phyloP scores from a whole-genome alignment of 208 protist genomes.

The Crithidia acanthocephali region DNA sequence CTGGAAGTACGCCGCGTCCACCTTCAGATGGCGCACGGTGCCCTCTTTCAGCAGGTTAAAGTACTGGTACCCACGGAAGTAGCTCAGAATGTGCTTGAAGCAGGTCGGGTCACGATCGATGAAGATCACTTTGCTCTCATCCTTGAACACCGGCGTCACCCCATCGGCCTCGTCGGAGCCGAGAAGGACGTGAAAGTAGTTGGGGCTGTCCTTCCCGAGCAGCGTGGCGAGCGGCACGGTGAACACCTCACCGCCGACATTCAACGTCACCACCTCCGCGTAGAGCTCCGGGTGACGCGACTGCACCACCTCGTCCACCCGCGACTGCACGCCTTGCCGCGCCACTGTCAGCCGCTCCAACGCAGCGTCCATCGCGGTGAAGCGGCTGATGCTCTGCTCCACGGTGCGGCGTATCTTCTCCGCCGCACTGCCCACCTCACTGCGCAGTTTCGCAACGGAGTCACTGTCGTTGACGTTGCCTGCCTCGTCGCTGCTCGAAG shows the following conservation, averaged over 20 bases:
- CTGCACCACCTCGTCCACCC: conserved; percentile 26
- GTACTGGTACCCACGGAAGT: conserved; percentile 81
- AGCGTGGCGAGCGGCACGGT: conserved; percentile 69
- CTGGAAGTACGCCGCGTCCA: conserved; percentile 84
- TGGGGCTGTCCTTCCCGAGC: conserved; percentile 36
- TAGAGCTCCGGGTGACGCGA: conserved; percentile 14
- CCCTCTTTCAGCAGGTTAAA: conserved; percentile 75
- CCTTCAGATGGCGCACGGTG: conserved; percentile 57
- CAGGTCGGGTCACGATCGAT: conserved; percentile 86
- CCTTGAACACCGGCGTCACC: conserved; percentile 44
- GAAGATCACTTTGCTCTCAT: conserved; percentile 68
- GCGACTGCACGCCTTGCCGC: conserved; percentile 24
- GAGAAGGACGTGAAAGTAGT: conserved; percentile 48
- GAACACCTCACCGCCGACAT: conserved; percentile 86
- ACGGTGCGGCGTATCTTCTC: conserved; percentile 29
- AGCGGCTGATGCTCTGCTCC: conserved; percentile 24
- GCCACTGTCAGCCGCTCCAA: conserved; percentile 24
- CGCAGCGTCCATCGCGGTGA: conserved; percentile 25
- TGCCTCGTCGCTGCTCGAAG: conserved; percentile 11
- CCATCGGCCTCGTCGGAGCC: conserved; percentile 9
- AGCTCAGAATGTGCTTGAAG: conserved; percentile 85
- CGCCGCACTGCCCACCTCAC: conserved; percentile 14
- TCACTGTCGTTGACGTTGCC: conserved; percentile 13
- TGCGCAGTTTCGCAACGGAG: conserved; percentile 23
- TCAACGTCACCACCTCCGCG: conserved; percentile 54